Conservation (phyloP, 2,329 filamentous ascomycete genomes). For the Didymella arachidicola region DNA sequence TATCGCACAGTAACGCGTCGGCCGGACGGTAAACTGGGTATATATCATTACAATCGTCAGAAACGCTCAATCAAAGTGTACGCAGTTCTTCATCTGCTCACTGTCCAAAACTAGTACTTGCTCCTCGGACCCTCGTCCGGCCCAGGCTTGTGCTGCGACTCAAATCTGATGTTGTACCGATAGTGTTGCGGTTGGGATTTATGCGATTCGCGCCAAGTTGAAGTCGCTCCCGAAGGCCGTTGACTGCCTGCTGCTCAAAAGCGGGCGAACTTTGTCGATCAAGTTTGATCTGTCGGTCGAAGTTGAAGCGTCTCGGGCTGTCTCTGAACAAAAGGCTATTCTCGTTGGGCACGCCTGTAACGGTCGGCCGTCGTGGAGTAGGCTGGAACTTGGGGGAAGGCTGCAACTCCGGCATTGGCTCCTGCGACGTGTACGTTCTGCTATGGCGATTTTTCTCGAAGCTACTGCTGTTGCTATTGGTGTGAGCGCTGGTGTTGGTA, state of each 20-base stretch:
- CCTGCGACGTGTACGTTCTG: constrained; percentile 49
- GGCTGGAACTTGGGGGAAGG: constrained; percentile 43
- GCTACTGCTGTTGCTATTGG: constrained; percentile 26
- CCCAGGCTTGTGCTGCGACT: constrained; percentile 42
- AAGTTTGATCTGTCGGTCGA: constrained; percentile 34
- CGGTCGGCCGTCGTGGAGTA: constrained; percentile 43
- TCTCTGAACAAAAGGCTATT: constrained; percentile 42
- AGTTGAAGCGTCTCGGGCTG: constrained; percentile 36
- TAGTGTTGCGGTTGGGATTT: constrained; percentile 39
- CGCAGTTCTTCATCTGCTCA: constrained; percentile 33
- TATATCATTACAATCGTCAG: constrained; percentile 42
- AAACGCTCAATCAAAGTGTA: constrained; percentile 22
- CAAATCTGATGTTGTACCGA: constrained; percentile 37
- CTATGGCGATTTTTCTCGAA: constrained; percentile 30
- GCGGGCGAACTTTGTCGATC: constrained; percentile 43
- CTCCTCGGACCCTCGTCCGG: constrained; percentile 39
- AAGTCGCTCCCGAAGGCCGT: constrained; percentile 34
- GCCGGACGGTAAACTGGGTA: constrained; percentile 36
- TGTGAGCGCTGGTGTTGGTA: constrained; percentile 31
- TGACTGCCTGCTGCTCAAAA: constrained; percentile 40
- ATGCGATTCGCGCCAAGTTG: constrained; percentile 38
- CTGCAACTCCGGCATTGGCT: constrained; percentile 49
- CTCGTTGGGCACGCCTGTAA: constrained; percentile 33
- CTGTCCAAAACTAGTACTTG: constrained; percentile 38
- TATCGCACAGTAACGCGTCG: constrained; percentile 19